Conservation (phyloP, 768 basidiomycete species). For the Dioszegia aurantiaca region DNA sequence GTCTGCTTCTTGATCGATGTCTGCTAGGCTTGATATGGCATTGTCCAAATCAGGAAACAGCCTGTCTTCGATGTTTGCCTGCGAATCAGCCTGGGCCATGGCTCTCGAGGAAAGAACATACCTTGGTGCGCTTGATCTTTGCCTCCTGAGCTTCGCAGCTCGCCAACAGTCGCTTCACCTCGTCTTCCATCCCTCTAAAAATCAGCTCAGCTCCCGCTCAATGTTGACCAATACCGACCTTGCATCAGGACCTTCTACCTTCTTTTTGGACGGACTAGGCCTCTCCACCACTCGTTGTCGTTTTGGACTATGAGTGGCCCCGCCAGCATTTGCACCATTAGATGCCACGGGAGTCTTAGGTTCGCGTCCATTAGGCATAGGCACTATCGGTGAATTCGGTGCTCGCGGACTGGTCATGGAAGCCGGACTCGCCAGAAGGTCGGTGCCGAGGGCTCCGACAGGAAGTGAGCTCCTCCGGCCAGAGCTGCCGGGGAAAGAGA, state of each 20-base stretch:
- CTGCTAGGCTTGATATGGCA: slow-evolving; percentile 21
- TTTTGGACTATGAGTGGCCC: neutral
- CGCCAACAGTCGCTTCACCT: slow-evolving; percentile 33
- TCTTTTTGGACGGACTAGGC: neutral
- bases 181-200: slow-evolving; percentile 30
- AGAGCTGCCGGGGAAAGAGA: slow-evolving; percentile 4
- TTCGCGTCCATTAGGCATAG: neutral
- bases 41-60: slow-evolving; percentile 27
- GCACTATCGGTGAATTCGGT: neutral
- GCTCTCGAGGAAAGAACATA: slow-evolving; percentile 11
- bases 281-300: neutral
- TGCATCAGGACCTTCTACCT: slow-evolving; percentile 5
- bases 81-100: slow-evolving; percentile 1
- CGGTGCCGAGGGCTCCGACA: neutral
- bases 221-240: slow-evolving; percentile 23
- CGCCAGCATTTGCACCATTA: neutral
- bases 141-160: slow-evolving; percentile 40
- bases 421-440: slow-evolving; percentile 1
- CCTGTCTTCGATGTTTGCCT: slow-evolving; percentile 36
- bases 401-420: neutral
- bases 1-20: slow-evolving; percentile 33
- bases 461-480: neutral
- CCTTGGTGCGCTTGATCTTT: slow-evolving; percentile 32
- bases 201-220: slow-evolving; percentile 16
- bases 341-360: neutral